Base-by-base conservation (phyloP, 176 grass and related monocot species). In the Saccharum officinarum region DNA sequence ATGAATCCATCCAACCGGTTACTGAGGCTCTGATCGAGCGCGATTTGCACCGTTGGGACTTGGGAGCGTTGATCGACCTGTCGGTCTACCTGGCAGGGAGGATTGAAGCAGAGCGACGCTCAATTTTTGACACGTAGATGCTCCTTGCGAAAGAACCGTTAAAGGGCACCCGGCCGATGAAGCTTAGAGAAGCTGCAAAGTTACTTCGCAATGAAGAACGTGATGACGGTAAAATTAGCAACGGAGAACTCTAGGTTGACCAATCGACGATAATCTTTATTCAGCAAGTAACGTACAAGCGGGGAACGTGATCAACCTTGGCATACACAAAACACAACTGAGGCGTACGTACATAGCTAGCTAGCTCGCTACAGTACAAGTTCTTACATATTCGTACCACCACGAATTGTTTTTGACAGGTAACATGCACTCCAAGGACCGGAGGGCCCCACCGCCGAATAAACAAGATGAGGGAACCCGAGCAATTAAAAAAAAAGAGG, bases 381-480 rank as follows among this genome's bases (percentile, higher is more conserved):
- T 22, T 22, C 72, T 6, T 72, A 3, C 54, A 67, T 64, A 76
- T 38, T 38, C 47, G 79, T 52, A 78, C 54, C 33, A 4, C 33
- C 33, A 4, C 33, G 66, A 44, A 73, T 47, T 83, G 16, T 83
- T 74, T 60, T 79, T 31, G 23, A 13, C 54, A 47, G 44, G 73
- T 86, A 73, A 72, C 84, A 79, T 79, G 88, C 75, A 67, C 39
- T 76, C 50, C 79, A 7, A 67, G 37, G 55, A 66, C 66, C 20
- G 4, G 22, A 31, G 79, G 88, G 12, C 54, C 66, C 54, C 18
- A 33, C 9, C 7, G 63, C 37, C 14, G 34, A 67, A 67, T 49
- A 34, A 86, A 38, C 20, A 73, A 81, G 0, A 52, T 18, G 1
- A 10, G 1, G 59, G 47, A 70, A 63, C 30, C 7, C 2, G 13